A percentile compares a stretch with the other conserved stretches of the same genome.
phyloP scores from a whole-genome alignment of 768 basidiomycete genomes.

The Mycena latifolia region DNA sequence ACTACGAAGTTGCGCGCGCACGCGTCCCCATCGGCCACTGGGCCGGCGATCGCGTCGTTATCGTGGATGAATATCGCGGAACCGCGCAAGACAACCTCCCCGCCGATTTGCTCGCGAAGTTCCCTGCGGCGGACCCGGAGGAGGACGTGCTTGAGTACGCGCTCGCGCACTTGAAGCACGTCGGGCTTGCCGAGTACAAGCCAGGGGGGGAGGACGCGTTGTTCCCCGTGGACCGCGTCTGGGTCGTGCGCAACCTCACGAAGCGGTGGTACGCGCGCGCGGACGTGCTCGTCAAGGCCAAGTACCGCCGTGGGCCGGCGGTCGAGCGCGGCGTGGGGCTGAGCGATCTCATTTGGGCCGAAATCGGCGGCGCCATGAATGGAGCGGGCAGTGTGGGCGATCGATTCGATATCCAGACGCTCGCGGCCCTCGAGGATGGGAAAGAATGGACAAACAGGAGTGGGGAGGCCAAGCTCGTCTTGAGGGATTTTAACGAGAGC shows the following conservation, averaged over 20 bases:
- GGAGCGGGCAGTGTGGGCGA: background rate
- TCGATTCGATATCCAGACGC: slow-evolving; percentile 7
- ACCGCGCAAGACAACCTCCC: background rate
- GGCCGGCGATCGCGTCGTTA: slow-evolving; percentile 26
- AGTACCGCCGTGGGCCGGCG: slow-evolving; percentile 5
- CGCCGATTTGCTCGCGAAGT: background rate
- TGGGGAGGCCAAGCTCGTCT: background rate
- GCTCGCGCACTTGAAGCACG: slow-evolving; percentile 2
- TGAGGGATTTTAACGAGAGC: too few species aligned
- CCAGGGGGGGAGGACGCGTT: background rate
- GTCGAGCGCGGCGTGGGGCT: background rate
- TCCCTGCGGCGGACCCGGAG: slow-evolving; percentile 5
- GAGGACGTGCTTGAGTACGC: slow-evolving; percentile 9
- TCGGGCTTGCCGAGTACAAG: background rate
- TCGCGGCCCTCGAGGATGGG: background rate
- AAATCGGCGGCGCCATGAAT: slow-evolving; percentile 3
- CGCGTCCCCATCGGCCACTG: slow-evolving; percentile 21
- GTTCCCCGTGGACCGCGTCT: slow-evolving; percentile 11
- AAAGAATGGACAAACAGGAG: slow-evolving; percentile 13
- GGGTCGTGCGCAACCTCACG: slow-evolving; percentile 22
- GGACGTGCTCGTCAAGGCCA: slow-evolving; percentile 4
- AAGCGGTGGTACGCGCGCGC: slow-evolving; percentile 17
- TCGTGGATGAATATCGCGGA: slow-evolving; percentile 13
- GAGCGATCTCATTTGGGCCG: slow-evolving; percentile 8
- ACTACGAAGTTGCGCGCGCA: background rate